phyloP scores from a whole-genome alignment of 2,329 filamentous ascomycete genomes.

The Tolypocladium nubicola region DNA sequence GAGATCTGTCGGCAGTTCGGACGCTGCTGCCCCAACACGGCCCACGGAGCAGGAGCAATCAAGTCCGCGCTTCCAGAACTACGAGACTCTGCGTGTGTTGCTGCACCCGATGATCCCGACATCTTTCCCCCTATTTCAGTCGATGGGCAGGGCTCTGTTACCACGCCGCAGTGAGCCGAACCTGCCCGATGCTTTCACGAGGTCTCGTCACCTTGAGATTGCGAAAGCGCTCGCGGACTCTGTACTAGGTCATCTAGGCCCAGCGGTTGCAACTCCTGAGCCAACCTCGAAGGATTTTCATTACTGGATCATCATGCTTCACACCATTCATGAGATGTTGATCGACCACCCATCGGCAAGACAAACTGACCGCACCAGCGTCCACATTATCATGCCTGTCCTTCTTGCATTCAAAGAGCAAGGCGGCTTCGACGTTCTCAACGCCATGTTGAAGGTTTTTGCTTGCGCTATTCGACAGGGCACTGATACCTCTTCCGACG shows the following conservation, averaged over 20 bases:
- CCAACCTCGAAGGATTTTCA: constrained; percentile 56
- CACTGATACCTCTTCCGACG: constrained; percentile 31
- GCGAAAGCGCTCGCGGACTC: constrained; percentile 60
- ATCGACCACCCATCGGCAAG: constrained; percentile 51
- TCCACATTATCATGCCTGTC: constrained; percentile 60
- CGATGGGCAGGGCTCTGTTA: constrained; percentile 71
- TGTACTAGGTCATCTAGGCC: constrained; percentile 55
- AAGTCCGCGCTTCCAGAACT: constrained; percentile 55
- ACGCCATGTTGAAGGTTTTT: constrained; percentile 61
- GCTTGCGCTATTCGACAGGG: constrained; percentile 18
- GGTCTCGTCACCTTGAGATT: constrained; percentile 43
- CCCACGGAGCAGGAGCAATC: constrained; percentile 32
- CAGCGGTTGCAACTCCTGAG: constrained; percentile 29
- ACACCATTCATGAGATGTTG: constrained; percentile 67
- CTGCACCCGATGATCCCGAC: constrained; percentile 69
- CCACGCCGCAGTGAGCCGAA: constrained; percentile 49
- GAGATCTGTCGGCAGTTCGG: constrained; percentile 11
- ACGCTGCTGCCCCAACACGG: constrained; percentile 11
- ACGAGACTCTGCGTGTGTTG: constrained; percentile 63
- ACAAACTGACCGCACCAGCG: constrained; percentile 35
- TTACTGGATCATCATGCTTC: constrained; percentile 74
- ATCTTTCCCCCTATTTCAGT: constrained; percentile 78
- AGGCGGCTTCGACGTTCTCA: constrained; percentile 64
- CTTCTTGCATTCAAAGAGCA: constrained; percentile 79
- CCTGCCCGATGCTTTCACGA: constrained; percentile 47